These are phyloP conservation scores for Gremmenia infestans DNA, from an alignment of 2,329 filamentous ascomycete species.

Conservation along the genomic window DNA sequence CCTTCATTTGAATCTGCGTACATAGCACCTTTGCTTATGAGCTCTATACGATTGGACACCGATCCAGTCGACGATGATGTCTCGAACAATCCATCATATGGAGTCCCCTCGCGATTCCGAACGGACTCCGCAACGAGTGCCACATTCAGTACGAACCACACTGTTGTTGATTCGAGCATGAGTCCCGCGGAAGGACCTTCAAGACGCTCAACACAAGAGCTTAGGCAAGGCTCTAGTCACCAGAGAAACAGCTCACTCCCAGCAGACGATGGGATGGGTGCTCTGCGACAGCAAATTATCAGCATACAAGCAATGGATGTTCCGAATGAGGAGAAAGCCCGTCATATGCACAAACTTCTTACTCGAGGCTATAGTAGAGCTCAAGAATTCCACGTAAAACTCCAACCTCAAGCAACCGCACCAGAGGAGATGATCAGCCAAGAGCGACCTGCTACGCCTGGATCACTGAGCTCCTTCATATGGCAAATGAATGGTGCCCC, in stretches of 20 bases:
- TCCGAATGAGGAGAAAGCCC: constrained; percentile 60
- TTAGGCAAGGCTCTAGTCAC: constrained; percentile 10
- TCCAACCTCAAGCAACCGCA: constrained; percentile 19
- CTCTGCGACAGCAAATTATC: constrained; percentile 62
- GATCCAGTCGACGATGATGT: constrained; percentile 22
- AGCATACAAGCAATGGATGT: constrained; percentile 59
- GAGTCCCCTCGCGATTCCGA: constrained; percentile 22
- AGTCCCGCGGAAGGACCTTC: constrained; percentile 23
- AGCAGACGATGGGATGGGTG: constrained; percentile 74
- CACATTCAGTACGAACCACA: constrained; percentile 5
- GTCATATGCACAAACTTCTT: constrained; percentile 64
- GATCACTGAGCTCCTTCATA: constrained; percentile 50
- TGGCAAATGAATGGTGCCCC: constrained; percentile 44
- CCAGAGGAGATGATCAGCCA: constrained; percentile 29
- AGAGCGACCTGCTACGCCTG: constrained; percentile 40
- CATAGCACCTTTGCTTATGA: constrained; percentile 11
- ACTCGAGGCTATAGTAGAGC: constrained; percentile 60
- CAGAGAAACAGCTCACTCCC: constrained; percentile 38
- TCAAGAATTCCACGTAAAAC: constrained; percentile 30
- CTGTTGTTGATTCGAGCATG: constrained; percentile 13
- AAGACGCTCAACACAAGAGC: constrained; percentile 21
- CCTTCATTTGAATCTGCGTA: constrained; percentile 3
- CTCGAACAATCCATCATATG: constrained; percentile 25
- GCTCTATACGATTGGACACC: constrained; percentile 16
- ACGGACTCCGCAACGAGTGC: constrained; percentile 18